Percentiles rank a stretch among this genome's conserved stretches.
phyloP scores from a whole-genome alignment of 805 yeast genomes.

The Metschnikowia arizonensis region DNA sequence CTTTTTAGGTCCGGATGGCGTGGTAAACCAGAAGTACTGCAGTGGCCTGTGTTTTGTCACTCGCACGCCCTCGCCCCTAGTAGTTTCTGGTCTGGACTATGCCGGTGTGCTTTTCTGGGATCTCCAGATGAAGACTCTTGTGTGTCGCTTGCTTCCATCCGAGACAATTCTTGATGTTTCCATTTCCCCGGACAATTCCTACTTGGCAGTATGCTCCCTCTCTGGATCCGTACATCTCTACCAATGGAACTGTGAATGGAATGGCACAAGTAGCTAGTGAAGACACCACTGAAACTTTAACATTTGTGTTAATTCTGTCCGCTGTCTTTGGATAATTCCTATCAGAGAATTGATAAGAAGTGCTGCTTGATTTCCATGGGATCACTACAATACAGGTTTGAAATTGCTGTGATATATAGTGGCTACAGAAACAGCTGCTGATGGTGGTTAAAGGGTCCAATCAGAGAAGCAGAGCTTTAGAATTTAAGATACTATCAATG shows the following conservation, averaged over 20 bases:
- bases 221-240: slow-evolving; percentile 14
- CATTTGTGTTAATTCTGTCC: no score
- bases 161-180: slow-evolving; percentile 43
- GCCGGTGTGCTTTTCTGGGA: slow-evolving; percentile 62
- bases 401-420: no score
- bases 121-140: slow-evolving; percentile 53
- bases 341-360: no score
- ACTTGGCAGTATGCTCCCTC: slow-evolving; percentile 28
- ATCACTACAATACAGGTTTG: no score
- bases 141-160: slow-evolving; percentile 22
- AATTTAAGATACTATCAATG: no score
- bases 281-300: no score
- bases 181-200: slow-evolving; percentile 31
- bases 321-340: no score
- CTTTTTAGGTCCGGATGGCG: slow-evolving; percentile 33
- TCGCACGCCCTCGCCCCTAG: slow-evolving; percentile 31
- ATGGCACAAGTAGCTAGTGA: no score
- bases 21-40: slow-evolving; percentile 48
- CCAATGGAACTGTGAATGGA: slow-evolving; percentile 7
- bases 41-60: slow-evolving; percentile 52
- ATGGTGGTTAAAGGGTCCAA: no score
- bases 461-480: no score
- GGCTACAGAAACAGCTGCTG: no score
- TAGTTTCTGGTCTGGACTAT: slow-evolving; percentile 60
- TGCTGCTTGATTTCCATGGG: no score